Conservation (phyloP, 139 green algal species). For the Chlorella sp. region DNA sequence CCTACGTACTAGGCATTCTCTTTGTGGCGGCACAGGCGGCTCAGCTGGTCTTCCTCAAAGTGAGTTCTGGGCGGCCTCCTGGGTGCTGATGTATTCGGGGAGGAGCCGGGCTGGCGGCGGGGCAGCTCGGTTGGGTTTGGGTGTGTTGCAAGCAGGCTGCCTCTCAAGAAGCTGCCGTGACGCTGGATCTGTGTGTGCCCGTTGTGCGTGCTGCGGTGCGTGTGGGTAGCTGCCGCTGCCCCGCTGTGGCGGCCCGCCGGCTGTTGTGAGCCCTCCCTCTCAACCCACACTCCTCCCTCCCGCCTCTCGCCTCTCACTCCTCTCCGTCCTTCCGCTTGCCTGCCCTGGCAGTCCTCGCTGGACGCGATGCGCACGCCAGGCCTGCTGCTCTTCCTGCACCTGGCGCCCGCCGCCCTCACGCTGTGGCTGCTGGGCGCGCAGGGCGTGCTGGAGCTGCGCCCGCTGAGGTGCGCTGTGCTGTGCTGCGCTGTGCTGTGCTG, state of each 20-base stretch:
- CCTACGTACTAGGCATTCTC: not conserved
- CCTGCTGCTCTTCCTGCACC: conserved; percentile 31
- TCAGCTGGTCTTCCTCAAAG: conserved; percentile 43
- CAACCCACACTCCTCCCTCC: not conserved
- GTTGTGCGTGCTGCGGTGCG: no score
- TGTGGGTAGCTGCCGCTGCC: no score
- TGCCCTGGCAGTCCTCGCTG: conserved; percentile 23
- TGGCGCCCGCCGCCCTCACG: conserved; percentile 2
- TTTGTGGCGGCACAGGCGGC: conserved; percentile 14
- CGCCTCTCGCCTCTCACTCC: not conserved
- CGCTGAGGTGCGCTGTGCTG: not conserved
- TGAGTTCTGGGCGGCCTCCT: conserved; percentile 6
- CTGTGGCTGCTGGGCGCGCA: conserved; percentile 33
- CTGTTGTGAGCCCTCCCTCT: not conserved
- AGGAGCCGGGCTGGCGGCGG: not conserved
- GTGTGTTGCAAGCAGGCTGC: no score
- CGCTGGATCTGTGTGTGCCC: no score
- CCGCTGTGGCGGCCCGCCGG: no score
- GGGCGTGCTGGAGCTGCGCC: conserved; percentile 23
- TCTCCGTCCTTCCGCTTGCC: no score
- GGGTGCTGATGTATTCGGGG: no score
- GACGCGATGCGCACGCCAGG: conserved; percentile 16
- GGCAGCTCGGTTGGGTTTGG: no score
- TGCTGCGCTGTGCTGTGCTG: no score
- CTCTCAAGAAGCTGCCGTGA: no score